Evolutionary conservation across 768 basidiomycete genomes (phyloP).

Genomic region (Hypholoma fasciculare): DNA sequence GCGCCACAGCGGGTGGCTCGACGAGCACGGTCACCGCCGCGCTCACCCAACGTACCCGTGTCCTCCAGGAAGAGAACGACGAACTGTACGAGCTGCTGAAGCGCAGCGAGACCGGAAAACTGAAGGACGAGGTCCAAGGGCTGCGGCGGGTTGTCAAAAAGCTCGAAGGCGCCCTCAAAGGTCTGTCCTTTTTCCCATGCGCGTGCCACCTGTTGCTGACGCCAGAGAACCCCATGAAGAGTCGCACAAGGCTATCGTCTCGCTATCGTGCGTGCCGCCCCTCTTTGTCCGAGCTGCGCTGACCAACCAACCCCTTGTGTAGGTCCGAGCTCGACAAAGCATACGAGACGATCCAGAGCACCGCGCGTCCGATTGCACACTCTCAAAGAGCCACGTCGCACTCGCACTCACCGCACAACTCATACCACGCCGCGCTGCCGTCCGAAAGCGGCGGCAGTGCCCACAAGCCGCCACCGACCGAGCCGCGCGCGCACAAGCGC

Average conservation of each 20-base stretch:
- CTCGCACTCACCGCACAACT: constrained; percentile 48
- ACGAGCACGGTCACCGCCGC: constrained; percentile 68
- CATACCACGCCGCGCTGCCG: constrained; percentile 35
- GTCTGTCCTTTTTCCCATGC: constrained; percentile 36
- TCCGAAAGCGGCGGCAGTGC: constrained; percentile 24
- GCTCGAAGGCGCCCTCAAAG: constrained; percentile 76
- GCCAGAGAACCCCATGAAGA: constrained; percentile 41
- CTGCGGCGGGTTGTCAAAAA: constrained; percentile 66
- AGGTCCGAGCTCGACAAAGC: constrained; percentile 81
- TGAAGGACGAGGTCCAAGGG: constrained; percentile 80
- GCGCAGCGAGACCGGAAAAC: constrained; percentile 71
- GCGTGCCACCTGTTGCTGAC: constrained; percentile 10
- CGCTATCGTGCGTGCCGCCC: constrained; percentile 63
- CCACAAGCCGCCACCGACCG: constrained; percentile 70
- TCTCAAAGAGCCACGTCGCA: constrained; percentile 38
- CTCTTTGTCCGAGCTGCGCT: constrained; percentile 6
- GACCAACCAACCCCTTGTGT: constrained; percentile 4
- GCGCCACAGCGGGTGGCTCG: constrained; percentile 29
- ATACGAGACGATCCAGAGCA: constrained; percentile 58
- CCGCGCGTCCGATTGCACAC: constrained; percentile 39
- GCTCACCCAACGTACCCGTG: constrained; percentile 68
- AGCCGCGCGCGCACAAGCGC: constrained; percentile 80
- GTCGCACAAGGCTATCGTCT: constrained; percentile 71
- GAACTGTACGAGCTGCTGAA: constrained; percentile 79
- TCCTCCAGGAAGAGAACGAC: constrained; percentile 86